Conservation (phyloP, 148 eudicot species). For the Fagopyrum tataricum region DNA sequence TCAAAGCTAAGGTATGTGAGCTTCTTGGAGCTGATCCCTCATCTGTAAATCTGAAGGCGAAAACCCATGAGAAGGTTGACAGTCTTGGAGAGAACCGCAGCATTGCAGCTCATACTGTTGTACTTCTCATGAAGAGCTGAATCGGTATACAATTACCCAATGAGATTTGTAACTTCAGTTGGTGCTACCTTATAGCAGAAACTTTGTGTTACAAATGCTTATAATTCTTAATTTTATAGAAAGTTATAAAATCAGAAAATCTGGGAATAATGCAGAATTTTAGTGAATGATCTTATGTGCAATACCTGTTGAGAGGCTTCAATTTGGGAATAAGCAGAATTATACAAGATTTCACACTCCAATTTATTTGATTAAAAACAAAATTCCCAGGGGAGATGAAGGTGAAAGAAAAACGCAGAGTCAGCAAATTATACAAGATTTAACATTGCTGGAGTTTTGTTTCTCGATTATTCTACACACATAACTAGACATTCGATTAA, state of each 20-base stretch:
- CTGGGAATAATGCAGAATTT: background rate
- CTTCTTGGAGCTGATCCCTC: slow-evolving; percentile 84
- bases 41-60: slow-evolving; percentile 81
- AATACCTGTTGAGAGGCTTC: background rate
- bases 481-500: no score
- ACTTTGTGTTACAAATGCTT: background rate
- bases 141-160: background rate
- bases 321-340: no score
- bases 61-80: slow-evolving; percentile 95
- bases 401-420: no score
- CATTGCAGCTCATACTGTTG: slow-evolving; percentile 91
- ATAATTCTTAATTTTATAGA: background rate
- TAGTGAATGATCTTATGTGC: background rate
- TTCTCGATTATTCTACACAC: no score
- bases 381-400: no score
- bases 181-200: background rate
- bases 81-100: slow-evolving; percentile 97
- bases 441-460: no score
- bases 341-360: no score
- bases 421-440: no score
- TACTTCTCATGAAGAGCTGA: slow-evolving; percentile 78
- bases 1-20: slow-evolving; percentile 58
- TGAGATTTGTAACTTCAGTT: background rate
- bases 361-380: no score
- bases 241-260: background rate